Evolutionary conservation across 305 asterid species (phyloP), one percentile per base, ranked within the genome.

Genomic region (Coffea humblotiana): DNA sequence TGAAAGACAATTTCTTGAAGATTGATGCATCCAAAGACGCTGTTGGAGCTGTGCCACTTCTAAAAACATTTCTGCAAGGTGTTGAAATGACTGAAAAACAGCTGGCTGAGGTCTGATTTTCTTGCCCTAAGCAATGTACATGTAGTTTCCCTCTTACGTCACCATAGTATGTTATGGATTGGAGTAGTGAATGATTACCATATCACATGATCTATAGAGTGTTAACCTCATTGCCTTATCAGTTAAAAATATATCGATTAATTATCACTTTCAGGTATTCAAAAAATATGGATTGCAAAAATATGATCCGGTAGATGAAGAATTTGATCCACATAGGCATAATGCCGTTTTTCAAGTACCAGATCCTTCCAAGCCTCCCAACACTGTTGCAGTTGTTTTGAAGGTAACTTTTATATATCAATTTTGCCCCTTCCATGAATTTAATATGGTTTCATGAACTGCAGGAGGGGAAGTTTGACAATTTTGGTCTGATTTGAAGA

Each of bases 81-180:
- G 98, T 96, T 80, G 99, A 94, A 83, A 94, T 96, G 98, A 96
- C 99, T 71, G 99, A 96, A 61, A 94, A 94, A 79, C 99, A 96
- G 87, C 92, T 96, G 40, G 72, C 85, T 32, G 99, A 92, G 99
- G 99, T 96, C 89, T 54, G 78, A 27, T 49, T 56, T 80, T 58
- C 78, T 75, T 72, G 69, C 43, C 78, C 56, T 2, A 76, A 69
- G 47, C 16, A 51, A 71, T 81, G 79, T 75, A 60, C 13, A 35
- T 66, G 0, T 23, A 29, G 14, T 76, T 60, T 79, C 35, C 58
- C 32, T 27, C 25, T 74, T 29, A 72, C n/a, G 69, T 66, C 60
- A 25, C 19, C 19, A 18, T 19, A 14, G 54, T 48, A 10, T 18
- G 23, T 45, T 5, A 61, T 25, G 51, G 49, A 37, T 66, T 56